Conservation (phyloP, 2,329 filamentous ascomycete species). For the Albophoma yamanashiensis region DNA sequence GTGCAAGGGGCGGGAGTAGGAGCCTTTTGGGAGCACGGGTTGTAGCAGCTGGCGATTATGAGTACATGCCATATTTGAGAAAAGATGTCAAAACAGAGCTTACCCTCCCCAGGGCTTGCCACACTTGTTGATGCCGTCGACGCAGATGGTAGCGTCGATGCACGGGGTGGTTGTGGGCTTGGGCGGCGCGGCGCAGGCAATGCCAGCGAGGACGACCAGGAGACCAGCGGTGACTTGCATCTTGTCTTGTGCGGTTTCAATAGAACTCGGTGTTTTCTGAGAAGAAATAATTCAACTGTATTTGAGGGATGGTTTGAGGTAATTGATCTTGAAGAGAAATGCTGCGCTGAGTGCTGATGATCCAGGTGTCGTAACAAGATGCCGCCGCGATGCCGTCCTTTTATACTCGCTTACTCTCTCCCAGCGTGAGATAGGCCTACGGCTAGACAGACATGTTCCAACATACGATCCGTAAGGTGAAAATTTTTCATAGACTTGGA, state of each 20-base stretch:
- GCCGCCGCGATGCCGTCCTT: background rate
- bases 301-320: background rate
- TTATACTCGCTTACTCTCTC: background rate
- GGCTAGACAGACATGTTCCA: background rate
- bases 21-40: constrained; percentile 13
- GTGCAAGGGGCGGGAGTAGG: constrained; percentile 10
- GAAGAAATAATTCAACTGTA: background rate
- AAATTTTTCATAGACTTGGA: background rate
- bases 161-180: background rate
- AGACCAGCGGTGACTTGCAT: constrained; percentile 1
- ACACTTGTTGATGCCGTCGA: constrained; percentile 17
- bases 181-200: background rate
- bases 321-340: background rate
- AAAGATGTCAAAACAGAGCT: background rate
- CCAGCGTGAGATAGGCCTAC: background rate
- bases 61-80: background rate
- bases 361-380: background rate
- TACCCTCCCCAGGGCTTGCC: constrained; percentile 16
- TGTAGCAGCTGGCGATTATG: constrained; percentile 15
- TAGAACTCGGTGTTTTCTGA: background rate
- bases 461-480: background rate
- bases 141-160: constrained; percentile 10
- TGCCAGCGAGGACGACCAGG: background rate
- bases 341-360: background rate
- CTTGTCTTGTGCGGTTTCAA: background rate